phyloP scores from a whole-genome alignment of 306 rosid genomes.

The Prunus persica region DNA sequence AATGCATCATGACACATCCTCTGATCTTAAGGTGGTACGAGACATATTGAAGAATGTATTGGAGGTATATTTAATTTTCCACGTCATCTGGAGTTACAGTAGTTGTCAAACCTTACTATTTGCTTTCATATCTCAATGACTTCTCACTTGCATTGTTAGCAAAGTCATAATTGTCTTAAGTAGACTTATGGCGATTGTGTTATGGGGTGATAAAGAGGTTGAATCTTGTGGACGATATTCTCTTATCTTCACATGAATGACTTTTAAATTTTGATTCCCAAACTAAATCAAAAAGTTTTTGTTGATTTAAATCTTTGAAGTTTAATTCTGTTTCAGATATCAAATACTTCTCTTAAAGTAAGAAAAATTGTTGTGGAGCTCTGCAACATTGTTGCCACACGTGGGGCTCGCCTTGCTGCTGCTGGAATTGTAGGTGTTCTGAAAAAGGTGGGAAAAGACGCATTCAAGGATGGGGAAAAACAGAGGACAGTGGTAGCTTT shows the following conservation, averaged over 20 bases:
- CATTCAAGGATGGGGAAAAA: constrained; percentile 33
- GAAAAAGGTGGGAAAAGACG: constrained; percentile 73
- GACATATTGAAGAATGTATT: constrained; percentile 64
- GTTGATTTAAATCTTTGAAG: neutral
- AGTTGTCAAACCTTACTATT: neutral
- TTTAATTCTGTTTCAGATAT: constrained; percentile 43
- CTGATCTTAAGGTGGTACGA: constrained; percentile 78
- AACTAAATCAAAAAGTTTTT: neutral
- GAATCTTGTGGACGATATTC: neutral
- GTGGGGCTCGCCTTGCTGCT: constrained; percentile 88
- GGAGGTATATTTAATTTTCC: constrained; percentile 47
- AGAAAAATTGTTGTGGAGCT: constrained; percentile 60
- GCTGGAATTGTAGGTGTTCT: constrained; percentile 82
- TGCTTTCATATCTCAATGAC: neutral
- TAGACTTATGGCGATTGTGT: neutral
- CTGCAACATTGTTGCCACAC: constrained; percentile 73
- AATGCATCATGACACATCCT: constrained; percentile 79
- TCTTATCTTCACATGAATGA: neutral
- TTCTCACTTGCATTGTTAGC: neutral
- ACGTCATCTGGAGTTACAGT: neutral
- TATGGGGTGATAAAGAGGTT: neutral
- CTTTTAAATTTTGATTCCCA: constrained; percentile 14
- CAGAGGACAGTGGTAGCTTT: constrained; percentile 61
- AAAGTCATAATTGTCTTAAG: neutral
- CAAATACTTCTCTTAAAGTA: constrained; percentile 54